Conservation (phyloP, 169 alveolate species). For the Cryptosporidium muris region DNA sequence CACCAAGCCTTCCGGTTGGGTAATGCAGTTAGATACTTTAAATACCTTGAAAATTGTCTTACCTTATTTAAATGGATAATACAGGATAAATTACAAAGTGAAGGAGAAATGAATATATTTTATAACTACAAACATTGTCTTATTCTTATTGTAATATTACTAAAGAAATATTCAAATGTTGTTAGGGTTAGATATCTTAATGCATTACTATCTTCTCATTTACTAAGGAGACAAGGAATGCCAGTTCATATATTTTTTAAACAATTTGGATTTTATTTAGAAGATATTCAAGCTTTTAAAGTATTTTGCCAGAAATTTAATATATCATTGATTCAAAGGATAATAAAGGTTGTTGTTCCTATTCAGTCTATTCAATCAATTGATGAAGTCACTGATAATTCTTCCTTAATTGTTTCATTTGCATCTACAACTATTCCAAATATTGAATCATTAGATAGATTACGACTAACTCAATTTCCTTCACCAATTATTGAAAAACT, state of each 20-base stretch:
- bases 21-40: slow-evolving; percentile 42
- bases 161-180: slow-evolving; percentile 57
- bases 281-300: slow-evolving; percentile 20
- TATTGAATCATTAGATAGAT: no score
- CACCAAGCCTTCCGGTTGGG: slow-evolving; percentile 49
- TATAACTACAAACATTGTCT: slow-evolving; percentile 20
- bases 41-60: slow-evolving; percentile 45
- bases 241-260: slow-evolving; percentile 43
- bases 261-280: slow-evolving; percentile 54
- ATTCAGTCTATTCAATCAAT: not conserved
- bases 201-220: slow-evolving; percentile 27
- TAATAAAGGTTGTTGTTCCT: no score
- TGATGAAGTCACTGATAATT: not conserved
- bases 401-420: no score
- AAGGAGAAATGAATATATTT: not conserved
- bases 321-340: no score
- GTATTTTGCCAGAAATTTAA: slow-evolving; percentile 43
- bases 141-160: slow-evolving; percentile 23
- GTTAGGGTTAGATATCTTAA: slow-evolving; percentile 39
- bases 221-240: slow-evolving; percentile 22
- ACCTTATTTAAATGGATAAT: not conserved
- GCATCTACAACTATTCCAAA: no score
- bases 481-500: no score
- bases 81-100: not conserved
- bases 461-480: no score